Conservation (phyloP, 768 basidiomycete species). For the Rhodosporidiobolus sp. region DNA sequence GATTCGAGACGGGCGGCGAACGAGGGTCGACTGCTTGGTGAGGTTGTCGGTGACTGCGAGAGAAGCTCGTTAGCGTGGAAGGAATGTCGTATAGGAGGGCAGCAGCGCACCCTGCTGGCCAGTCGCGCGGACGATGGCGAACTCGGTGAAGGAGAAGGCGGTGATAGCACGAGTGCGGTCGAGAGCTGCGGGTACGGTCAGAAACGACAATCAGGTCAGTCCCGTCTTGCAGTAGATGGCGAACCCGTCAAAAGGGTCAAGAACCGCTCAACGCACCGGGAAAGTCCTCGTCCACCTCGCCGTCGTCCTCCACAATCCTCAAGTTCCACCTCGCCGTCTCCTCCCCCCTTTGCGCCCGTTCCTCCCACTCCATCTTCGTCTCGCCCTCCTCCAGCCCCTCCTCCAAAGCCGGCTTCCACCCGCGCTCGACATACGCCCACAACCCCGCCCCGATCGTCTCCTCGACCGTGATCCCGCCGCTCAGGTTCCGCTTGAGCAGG, state of each 20-base stretch:
- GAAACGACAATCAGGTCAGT: not conserved
- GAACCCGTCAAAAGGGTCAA: not conserved
- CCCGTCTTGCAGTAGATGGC: too few relatives aligned
- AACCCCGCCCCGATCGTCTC: slow-evolving; percentile 91
- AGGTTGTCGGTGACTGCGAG: slow-evolving; percentile 69
- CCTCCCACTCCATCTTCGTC: slow-evolving; percentile 1
- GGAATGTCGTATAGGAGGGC: not conserved
- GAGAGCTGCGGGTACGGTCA: slow-evolving; percentile 60
- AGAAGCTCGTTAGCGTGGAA: not conserved
- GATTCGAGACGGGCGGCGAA: slow-evolving; percentile 72
- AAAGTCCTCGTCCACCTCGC: slow-evolving; percentile 98
- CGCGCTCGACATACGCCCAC: slow-evolving; percentile 90
- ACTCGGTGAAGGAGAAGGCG: slow-evolving; percentile 86
- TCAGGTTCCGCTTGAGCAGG: slow-evolving; percentile 75
- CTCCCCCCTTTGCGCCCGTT: slow-evolving; percentile 50
- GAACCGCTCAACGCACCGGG: slow-evolving; percentile 63
- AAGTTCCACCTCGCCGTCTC: slow-evolving; percentile 87
- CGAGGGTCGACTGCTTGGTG: slow-evolving; percentile 72
- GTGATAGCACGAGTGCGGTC: slow-evolving; percentile 79
- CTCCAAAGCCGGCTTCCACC: slow-evolving; percentile 71
- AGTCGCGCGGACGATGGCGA: slow-evolving; percentile 75
- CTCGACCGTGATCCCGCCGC: slow-evolving; percentile 61
- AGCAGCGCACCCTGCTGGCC: slow-evolving; percentile 62
- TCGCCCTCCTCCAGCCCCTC: slow-evolving; percentile 46
- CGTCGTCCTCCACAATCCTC: slow-evolving; percentile 93